phyloP scores from a whole-genome alignment of 495 filamentous ascomycete species.

The Penicillium herquei region DNA sequence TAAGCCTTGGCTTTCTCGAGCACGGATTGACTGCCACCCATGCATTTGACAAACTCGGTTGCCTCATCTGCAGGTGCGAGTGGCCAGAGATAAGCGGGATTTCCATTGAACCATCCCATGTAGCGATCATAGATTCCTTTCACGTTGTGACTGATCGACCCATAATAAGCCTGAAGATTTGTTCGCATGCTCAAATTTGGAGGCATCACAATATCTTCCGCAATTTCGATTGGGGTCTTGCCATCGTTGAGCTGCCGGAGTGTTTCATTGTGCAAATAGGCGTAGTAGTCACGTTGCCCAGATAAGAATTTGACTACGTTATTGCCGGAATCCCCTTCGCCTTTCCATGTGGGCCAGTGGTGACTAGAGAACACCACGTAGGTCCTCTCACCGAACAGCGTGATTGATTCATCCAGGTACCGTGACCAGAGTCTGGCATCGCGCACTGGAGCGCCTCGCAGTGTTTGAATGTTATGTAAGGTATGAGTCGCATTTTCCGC shows the following conservation, averaged over 20 bases:
- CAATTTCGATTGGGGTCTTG: slow-evolving; percentile 31
- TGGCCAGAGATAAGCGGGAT: slow-evolving; percentile 38
- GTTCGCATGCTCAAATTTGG: slow-evolving; percentile 20
- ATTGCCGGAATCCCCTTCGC: too few species aligned
- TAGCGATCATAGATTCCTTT: slow-evolving; percentile 42
- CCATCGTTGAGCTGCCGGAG: slow-evolving; percentile 30
- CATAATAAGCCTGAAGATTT: slow-evolving; percentile 33
- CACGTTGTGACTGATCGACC: slow-evolving; percentile 38
- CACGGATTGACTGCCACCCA: slow-evolving; percentile 22
- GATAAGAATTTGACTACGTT: slow-evolving; percentile 16
- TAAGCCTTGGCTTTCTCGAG: slow-evolving; percentile 19
- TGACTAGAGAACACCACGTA: slow-evolving; percentile 21
- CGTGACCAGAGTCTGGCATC: slow-evolving; percentile 21
- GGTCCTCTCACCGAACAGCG: slow-evolving; percentile 10
- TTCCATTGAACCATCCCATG: slow-evolving; percentile 39
- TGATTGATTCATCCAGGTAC: slow-evolving; percentile 17
- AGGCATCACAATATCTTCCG: slow-evolving; percentile 28
- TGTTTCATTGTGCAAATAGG: slow-evolving; percentile 36
- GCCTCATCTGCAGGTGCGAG: slow-evolving; percentile 27
- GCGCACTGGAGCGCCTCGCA: slow-evolving; percentile 24
- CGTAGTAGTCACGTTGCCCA: slow-evolving; percentile 35
- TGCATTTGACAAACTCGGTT: slow-evolving; percentile 25
- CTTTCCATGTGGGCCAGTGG: slow-evolving; percentile 36
- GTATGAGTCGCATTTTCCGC: slow-evolving; percentile 24
- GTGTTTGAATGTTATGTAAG: slow-evolving; percentile 27